Evolutionary conservation across 257 asterid species (phyloP).

Genomic region (Solanum ahanhuiri): DNA sequence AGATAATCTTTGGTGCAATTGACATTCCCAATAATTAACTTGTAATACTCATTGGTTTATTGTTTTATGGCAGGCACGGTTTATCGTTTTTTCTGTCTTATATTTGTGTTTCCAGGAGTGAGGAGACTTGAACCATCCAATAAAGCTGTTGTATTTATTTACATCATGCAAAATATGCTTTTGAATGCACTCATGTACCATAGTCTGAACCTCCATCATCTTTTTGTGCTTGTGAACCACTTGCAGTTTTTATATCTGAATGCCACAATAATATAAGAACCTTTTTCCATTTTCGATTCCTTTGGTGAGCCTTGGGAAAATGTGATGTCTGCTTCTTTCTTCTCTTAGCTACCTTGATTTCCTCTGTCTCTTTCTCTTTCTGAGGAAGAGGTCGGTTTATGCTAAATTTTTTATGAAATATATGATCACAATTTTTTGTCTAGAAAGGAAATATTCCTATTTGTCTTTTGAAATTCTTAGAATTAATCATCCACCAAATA

Average conservation of each 20-base stretch:
- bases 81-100: background rate
- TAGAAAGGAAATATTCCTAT: background rate
- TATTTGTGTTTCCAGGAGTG: background rate
- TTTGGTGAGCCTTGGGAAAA: background rate
- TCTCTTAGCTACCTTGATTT: background rate
- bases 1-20: background rate
- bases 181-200: background rate
- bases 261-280: background rate
- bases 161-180: background rate
- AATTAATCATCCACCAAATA: background rate
- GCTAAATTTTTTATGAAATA: background rate
- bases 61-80: background rate
- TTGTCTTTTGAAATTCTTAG: background rate
- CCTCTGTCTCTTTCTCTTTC: background rate
- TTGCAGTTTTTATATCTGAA: background rate
- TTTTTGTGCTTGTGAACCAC: background rate
- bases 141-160: background rate
- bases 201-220: background rate
- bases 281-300: background rate
- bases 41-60: background rate
- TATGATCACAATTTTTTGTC: background rate
- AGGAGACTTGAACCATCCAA: background rate
- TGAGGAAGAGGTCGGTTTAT: background rate
- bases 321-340: background rate
- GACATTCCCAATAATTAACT: background rate